These are phyloP conservation scores for Penicillium palitans DNA, from an alignment of 2,329 filamentous ascomycete species.

Conservation along the genomic window DNA sequence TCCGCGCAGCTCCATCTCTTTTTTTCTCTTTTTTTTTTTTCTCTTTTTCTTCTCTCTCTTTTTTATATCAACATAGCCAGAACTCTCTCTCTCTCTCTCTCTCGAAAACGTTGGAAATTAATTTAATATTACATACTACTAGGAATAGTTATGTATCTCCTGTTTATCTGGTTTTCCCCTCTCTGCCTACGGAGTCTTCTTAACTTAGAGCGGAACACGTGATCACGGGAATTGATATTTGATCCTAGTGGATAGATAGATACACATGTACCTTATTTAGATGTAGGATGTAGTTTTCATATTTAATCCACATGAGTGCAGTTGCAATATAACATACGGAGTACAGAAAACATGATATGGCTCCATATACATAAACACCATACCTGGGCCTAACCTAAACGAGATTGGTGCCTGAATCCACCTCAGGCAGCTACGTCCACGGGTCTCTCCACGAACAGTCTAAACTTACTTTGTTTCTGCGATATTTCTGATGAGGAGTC, in stretches of 20 bases:
- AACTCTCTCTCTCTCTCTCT: background rate
- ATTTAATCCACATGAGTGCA: background rate
- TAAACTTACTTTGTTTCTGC: slow-evolving; percentile 3
- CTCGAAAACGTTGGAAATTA: too few species aligned
- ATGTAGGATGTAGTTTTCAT: background rate
- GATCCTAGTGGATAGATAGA: background rate
- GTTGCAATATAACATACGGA: background rate
- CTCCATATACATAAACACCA: background rate
- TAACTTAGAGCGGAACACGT: background rate
- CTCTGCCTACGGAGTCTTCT: too few species aligned
- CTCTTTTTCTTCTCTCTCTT: background rate
- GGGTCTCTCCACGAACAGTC: background rate
- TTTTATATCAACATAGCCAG: too few species aligned
- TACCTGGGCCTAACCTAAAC: background rate
- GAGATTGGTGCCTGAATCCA: slow-evolving; percentile 21
- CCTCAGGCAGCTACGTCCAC: slow-evolving; percentile 18
- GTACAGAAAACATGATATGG: background rate
- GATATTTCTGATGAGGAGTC: background rate
- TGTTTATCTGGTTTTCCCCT: background rate
- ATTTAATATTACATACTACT: too few species aligned
- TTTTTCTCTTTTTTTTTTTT: background rate
- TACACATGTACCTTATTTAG: too few species aligned
- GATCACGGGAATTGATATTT: background rate
- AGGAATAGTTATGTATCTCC: too few species aligned
- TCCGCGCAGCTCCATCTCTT: slow-evolving; percentile 7